Evolutionary conservation across 148 eudicot genomes (phyloP).

Genomic region (Camellia sinensis): DNA sequence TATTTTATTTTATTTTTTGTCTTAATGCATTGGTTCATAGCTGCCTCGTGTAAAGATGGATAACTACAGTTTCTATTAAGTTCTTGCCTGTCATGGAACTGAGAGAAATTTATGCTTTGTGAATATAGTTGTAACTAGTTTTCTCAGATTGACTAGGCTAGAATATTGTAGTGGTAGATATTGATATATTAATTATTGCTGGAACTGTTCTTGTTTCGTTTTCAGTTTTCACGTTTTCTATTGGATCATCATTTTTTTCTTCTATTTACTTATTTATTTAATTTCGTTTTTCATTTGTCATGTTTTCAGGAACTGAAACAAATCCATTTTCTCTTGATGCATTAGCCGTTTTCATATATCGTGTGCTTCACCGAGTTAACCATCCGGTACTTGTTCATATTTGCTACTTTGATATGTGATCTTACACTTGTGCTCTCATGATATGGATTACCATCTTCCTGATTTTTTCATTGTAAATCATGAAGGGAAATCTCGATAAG

Average conservation of each 20-base stretch:
- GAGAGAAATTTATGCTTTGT: background rate
- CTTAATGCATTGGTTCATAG: background rate
- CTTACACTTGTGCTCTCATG: background rate
- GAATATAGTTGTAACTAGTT: background rate
- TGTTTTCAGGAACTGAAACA: conserved; percentile 70
- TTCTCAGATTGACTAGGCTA: background rate
- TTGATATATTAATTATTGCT: conserved; percentile 9
- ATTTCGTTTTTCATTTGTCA: background rate
- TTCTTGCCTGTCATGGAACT: background rate
- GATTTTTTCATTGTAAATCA: conserved; percentile 9
- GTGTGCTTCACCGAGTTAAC: conserved; percentile 80
- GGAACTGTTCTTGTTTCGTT: background rate
- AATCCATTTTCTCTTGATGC: conserved; percentile 92
- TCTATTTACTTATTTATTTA: background rate
- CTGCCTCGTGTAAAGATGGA: background rate
- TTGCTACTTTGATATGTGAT: background rate
- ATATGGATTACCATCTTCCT: background rate
- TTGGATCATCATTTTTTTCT: background rate
- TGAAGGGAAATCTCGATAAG: conserved; percentile 91
- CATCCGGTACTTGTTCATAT: conserved; percentile 66
- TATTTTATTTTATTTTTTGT: background rate
- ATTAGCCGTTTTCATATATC: conserved; percentile 75
- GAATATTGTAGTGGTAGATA: background rate
- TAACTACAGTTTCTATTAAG: background rate
- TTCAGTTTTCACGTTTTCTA: background rate